A percentile compares a stretch with the other conserved stretches of the same genome.
Conservation (phyloP, 352 stramenopile genomes). For the Saprolegnia diclina region DNA sequence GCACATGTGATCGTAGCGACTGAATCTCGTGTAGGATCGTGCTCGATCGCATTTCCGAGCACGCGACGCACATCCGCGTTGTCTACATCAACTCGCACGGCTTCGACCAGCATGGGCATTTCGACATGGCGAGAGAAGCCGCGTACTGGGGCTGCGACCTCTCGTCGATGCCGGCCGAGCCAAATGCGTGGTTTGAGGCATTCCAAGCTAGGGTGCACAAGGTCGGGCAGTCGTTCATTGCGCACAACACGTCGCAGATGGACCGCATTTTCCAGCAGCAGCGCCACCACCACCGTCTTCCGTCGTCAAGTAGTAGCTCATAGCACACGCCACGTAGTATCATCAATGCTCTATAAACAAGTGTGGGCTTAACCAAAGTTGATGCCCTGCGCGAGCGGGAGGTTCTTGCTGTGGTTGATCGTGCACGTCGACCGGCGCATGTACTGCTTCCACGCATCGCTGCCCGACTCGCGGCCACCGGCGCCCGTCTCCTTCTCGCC, state of each 20-base stretch:
- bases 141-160: constrained; percentile 24
- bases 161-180: no score
- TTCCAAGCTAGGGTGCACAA: background rate
- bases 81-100: constrained; percentile 22
- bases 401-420: constrained; percentile 90
- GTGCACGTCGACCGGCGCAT: constrained; percentile 92
- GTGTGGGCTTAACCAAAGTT: constrained; percentile 65
- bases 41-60: background rate
- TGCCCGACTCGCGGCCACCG: constrained; percentile 84
- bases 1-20: background rate
- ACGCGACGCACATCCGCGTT: constrained; percentile 11
- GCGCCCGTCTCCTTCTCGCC: constrained; percentile 90
- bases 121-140: constrained; percentile 10
- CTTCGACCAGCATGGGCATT: background rate
- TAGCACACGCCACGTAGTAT: constrained; percentile 1
- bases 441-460: constrained; percentile 92
- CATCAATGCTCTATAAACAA: background rate
- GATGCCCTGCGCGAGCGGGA: constrained; percentile 90
- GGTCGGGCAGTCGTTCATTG: background rate
- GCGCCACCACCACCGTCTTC: background rate
- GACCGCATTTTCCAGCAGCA: background rate
- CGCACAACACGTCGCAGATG: background rate
- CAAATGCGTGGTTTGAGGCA: background rate
- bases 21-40: constrained; percentile 24
- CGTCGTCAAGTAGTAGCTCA: background rate